Base-by-base conservation (phyloP, 148 eudicot species). In the Persicaria maculosa region DNA sequence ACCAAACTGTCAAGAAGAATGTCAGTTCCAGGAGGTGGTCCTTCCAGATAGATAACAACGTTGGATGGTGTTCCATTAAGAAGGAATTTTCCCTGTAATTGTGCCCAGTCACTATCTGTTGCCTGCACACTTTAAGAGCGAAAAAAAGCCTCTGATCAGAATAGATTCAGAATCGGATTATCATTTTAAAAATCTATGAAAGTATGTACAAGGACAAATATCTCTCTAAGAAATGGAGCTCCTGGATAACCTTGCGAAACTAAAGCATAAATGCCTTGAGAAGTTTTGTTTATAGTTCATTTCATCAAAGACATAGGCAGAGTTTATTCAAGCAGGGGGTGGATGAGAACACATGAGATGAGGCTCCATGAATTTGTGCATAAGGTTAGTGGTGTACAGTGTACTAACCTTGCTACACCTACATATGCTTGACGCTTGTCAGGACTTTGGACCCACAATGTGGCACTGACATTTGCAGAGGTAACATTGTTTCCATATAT, bases 11-110 rank as follows among this genome's bases (percentile, higher is more conserved):
- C 83, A 8, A 95, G 83, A 12, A 95, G 97, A 74, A 95, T 95
- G 78, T 95, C 97, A 8, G 91, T 90, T 52, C 99, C 96, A 5
- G 92, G 77, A 76, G 99, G 88, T 50, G 99, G 99, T 59, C 99
- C 99, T 88, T 95, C 97, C 55, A 95, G 78, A 80, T 80, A 95
- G 55, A 95, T 70, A 8, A 92, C 89, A 1, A 85, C 93, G 48
- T 77, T 87, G 47, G 92, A 85, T 0, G 96, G 97, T n/a, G 86
- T 73, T 19, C 90, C 88, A 76, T 95, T 92, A 36, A 95, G 58
- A 57, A 95, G 88, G 87, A 92, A 90, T 74, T 89, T 92, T 19
- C 97, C 99, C 53, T 88, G 96, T 70, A 95, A 76, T 72, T 83
- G 77, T 22, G 77, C 86, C 99, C 99, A 95, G 43, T 92, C 93